phyloP scores from a whole-genome alignment of 2,329 filamentous ascomycete species.

The Aspergillus cejpii region DNA sequence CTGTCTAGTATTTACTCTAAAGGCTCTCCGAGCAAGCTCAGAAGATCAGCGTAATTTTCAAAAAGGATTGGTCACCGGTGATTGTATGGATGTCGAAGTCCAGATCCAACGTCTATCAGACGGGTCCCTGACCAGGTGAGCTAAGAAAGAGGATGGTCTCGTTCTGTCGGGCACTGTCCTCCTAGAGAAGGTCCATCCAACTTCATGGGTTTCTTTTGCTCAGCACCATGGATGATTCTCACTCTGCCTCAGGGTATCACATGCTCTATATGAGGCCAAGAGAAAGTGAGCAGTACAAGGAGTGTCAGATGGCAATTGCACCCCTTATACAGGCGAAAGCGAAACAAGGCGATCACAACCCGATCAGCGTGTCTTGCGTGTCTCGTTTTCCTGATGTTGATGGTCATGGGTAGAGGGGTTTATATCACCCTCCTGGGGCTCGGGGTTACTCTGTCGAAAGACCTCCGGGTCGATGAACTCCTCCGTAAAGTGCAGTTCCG shows the following conservation, averaged over 20 bases:
- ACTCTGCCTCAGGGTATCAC: conserved; percentile 8
- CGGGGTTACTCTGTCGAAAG: conserved; percentile 51
- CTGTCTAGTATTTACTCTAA: no score
- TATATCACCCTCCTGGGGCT: conserved; percentile 51
- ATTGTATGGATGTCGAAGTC: no score
- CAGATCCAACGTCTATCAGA: no score
- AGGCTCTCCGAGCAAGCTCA: no score
- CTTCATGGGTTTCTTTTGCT: background rate
- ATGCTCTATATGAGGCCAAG: conserved; percentile 6
- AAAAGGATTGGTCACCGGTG: no score
- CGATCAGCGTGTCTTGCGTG: conserved; percentile 22
- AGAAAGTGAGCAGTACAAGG: background rate
- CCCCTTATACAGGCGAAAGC: background rate
- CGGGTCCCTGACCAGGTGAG: no score
- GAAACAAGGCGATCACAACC: background rate
- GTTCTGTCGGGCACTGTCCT: background rate
- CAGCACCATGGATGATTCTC: background rate
- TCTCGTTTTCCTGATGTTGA: conserved; percentile 36
- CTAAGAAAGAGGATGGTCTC: no score
- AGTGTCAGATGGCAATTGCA: background rate
- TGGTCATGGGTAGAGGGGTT: conserved; percentile 27
- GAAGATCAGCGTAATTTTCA: no score
- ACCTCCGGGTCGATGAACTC: conserved; percentile 68
- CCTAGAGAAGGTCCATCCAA: conserved; percentile 4
- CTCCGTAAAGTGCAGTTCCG: conserved; percentile 58